These are phyloP conservation scores for Puya raimondii DNA, from an alignment of 176 grass and related monocot genomes.

Conservation along the genomic window DNA sequence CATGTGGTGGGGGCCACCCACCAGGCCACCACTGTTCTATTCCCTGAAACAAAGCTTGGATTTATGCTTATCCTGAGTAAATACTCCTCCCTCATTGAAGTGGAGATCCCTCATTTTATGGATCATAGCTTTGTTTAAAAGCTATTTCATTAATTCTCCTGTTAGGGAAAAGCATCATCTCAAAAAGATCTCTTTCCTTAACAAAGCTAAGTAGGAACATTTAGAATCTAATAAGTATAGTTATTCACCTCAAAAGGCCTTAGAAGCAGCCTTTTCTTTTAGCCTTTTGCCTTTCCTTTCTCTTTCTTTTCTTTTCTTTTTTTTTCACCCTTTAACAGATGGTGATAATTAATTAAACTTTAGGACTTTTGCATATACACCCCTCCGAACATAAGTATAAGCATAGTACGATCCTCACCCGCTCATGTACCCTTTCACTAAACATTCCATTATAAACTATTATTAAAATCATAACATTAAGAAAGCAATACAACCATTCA, in stretches of 20 bases:
- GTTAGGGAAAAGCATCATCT: constrained; percentile 37
- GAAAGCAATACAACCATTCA: no score
- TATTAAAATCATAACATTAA: no score
- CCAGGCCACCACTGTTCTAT: no score
- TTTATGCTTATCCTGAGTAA: constrained; percentile 14
- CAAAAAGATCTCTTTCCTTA: constrained; percentile 26
- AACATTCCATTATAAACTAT: no score
- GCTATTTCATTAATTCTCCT: not conserved
- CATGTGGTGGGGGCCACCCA: no score
- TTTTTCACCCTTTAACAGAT: not conserved
- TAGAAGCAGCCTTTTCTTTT: constrained; percentile 33
- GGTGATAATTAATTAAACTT: no score
- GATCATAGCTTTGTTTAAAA: constrained; percentile 25
- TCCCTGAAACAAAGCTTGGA: no score
- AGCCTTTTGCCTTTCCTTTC: constrained; percentile 12
- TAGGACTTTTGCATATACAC: no score
- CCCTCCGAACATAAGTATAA: no score
- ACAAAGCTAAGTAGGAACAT: constrained; percentile 31
- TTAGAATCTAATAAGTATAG: constrained; percentile 54
- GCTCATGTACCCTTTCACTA: no score
- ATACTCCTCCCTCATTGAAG: constrained; percentile 11
- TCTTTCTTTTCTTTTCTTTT: not conserved
- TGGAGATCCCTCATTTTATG: constrained; percentile 52
- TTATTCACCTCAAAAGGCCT: constrained; percentile 24
- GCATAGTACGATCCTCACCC: no score